Evolutionary conservation across 2,329 filamentous ascomycete genomes (phyloP).

Genomic region (Trichoderma harzianum): DNA sequence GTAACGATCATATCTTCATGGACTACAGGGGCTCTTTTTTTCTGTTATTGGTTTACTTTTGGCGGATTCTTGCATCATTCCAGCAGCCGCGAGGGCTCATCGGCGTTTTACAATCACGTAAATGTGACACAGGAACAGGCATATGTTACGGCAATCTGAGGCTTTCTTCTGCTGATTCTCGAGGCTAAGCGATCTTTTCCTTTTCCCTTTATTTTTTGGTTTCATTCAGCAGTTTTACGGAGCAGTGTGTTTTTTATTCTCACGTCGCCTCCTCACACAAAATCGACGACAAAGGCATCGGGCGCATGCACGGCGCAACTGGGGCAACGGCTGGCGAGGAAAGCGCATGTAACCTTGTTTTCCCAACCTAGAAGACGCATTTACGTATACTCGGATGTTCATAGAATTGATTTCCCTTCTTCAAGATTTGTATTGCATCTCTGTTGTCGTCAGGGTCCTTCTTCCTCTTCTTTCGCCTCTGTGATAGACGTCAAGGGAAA

Average conservation of each 20-base stretch:
- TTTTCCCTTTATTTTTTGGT: not conserved
- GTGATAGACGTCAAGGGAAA: not conserved
- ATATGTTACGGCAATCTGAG: not conserved
- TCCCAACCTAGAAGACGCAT: not conserved
- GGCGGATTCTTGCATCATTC: constrained; percentile 14
- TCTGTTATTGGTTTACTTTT: not conserved
- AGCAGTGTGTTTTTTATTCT: not conserved
- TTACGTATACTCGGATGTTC: not conserved
- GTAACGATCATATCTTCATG: constrained; percentile 30
- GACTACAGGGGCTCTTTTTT: not conserved
- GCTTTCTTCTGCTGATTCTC: not conserved
- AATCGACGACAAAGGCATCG: not conserved
- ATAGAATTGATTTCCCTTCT: not conserved
- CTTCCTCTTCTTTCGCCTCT: not conserved
- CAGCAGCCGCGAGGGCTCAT: constrained; percentile 8
- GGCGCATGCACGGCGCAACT: constrained; percentile 6
- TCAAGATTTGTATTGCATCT: not conserved
- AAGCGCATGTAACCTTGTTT: not conserved
- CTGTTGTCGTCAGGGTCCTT: not conserved
- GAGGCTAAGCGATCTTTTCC: not conserved
- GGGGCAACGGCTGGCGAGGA: not conserved
- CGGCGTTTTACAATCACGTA: constrained; percentile 13
- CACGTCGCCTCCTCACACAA: not conserved
- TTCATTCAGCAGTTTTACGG: not conserved
- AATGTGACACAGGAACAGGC: not conserved